Percentiles rank a stretch among this genome's conserved stretches.
phyloP scores from a whole-genome alignment of 106 monocot genomes.

The Platanthera zijinensis region DNA sequence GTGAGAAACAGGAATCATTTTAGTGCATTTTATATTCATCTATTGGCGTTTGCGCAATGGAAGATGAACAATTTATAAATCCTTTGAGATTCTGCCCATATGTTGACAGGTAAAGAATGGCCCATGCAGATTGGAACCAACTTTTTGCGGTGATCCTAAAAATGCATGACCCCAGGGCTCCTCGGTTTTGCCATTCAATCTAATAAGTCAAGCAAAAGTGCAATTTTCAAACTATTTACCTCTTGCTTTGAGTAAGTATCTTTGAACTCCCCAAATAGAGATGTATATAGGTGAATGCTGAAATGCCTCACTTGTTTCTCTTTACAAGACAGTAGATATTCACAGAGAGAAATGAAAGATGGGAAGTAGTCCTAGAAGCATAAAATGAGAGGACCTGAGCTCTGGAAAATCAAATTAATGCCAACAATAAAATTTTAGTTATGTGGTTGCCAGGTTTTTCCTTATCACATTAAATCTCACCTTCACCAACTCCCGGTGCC shows the following conservation, averaged over 20 bases:
- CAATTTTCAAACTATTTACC: slow-evolving; percentile 26
- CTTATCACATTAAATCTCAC: slow-evolving; percentile 20
- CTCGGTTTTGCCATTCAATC: background rate
- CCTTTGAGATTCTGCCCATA: background rate
- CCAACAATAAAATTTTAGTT: background rate
- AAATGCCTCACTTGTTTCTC: slow-evolving; percentile 65
- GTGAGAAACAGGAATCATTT: background rate
- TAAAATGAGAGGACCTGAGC: background rate
- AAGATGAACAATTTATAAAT: background rate
- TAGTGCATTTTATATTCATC: background rate
- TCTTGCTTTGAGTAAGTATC: slow-evolving; percentile 90
- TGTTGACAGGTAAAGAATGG: background rate
- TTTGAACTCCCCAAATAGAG: slow-evolving; percentile 67
- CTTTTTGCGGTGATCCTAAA: background rate
- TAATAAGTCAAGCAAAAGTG: background rate
- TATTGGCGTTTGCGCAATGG: background rate
- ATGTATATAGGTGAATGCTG: slow-evolving; percentile 54
- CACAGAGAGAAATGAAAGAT: slow-evolving; percentile 67
- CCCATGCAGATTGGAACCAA: slow-evolving; percentile 1
- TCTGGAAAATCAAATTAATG: background rate
- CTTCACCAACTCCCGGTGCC: slow-evolving; percentile 67
- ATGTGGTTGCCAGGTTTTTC: background rate
- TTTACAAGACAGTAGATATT: slow-evolving; percentile 65
- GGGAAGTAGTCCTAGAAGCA: slow-evolving; percentile 61
- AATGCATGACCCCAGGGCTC: background rate